Conservation (phyloP, 768 basidiomycete genomes). For the Neoboletus subvelutipes region DNA sequence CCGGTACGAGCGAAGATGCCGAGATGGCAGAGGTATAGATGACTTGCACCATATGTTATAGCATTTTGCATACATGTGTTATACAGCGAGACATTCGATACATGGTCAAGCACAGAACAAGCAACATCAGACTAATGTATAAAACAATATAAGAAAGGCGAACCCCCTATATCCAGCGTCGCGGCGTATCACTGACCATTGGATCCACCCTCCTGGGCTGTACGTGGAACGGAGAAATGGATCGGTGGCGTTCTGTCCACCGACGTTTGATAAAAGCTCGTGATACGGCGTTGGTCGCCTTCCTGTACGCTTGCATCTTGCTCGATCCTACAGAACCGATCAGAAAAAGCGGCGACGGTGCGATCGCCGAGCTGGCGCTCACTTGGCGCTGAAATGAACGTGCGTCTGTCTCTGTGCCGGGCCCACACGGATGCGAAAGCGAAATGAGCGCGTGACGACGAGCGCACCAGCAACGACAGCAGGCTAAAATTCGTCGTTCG, state of each 20-base stretch:
- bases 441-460: conserved; percentile 39
- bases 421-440: conserved; percentile 40
- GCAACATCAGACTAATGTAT: neutral
- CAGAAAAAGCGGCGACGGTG: neutral
- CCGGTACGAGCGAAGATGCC: conserved; percentile 45
- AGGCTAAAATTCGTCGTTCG: conserved; percentile 20
- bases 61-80: conserved; percentile 4
- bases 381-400: conserved; percentile 44
- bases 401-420: conserved; percentile 36
- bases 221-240: conserved; percentile 25
- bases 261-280: conserved; percentile 37
- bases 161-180: neutral
- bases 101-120: neutral
- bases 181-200: conserved; percentile 9
- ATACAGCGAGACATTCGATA: neutral
- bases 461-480: conserved; percentile 41
- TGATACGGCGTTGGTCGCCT: conserved; percentile 28
- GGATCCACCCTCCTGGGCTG: neutral
- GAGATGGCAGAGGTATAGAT: conserved; percentile 48
- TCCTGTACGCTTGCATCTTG: conserved; percentile 16
- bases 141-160: neutral
- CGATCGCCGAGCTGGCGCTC: neutral
- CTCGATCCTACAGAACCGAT: conserved; percentile 23
- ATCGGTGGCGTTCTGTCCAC: conserved; percentile 34
- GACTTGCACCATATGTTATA: neutral